Evolutionary conservation across 257 asterid species (phyloP), one percentile per base, ranked within the genome.

Genomic region (Solanum pennellii): DNA sequence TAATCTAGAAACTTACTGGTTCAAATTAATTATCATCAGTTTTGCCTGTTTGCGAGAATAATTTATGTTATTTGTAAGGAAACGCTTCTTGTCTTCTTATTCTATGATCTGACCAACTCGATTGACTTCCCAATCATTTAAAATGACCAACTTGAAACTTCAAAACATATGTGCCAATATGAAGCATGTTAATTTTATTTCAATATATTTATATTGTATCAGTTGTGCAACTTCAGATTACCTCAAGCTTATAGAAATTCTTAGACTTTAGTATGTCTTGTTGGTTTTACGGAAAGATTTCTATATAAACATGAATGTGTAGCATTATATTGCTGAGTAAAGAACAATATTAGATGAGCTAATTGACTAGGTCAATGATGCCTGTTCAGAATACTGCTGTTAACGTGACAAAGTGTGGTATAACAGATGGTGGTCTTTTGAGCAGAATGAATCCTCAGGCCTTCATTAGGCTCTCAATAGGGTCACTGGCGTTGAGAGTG

Each of bases 401-500:
- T 45, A 44, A 79, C 41, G 12, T 79, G 65, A 56, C 87, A 83
- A 49, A 84, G 37, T 35, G 45, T 77, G 66, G 20, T 21, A 73
- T 69, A 87, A 88, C 88, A 89, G 84, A 93, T 96, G 97, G 96
- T 72, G 83, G 74, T 73, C 84, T 89, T 91, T 83, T 92, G 91
- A 91, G 92, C 82, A 59, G 82, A 88, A 96, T 96, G 98, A 98
- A 95, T 89, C 98, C 98, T 73, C 98, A 95, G 87, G 95, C 98
- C 88, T 96, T 96, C 87, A 93, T 96, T 60, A 92, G 98, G 90
- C 89, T 95, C 84, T 96, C 99, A 45, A 89, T 96, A 73, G 98
- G 98, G 47, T 96, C 95, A 41, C 89, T 96, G 82, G 99, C 97
- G 60, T 89, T 96, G 88, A 90, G 98, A 94, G 87, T 94, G 87